A percentile compares a stretch with the other conserved stretches of the same genome.
phyloP scores from a whole-genome alignment of 164 flowering plant species.

The Cinnamomum micranthum region DNA sequence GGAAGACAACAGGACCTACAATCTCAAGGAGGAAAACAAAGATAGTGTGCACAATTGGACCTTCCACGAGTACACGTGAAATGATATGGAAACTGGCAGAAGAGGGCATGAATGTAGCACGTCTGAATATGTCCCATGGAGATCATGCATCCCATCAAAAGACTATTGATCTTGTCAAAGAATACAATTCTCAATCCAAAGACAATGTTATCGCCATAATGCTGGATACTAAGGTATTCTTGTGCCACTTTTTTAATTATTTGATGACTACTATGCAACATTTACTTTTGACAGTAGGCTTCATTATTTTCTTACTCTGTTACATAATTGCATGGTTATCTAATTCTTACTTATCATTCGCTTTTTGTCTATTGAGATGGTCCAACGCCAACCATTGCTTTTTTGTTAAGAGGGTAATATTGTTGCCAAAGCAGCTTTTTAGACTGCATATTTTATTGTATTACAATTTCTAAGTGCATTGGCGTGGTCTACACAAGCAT shows the following conservation, averaged over 20 bases:
- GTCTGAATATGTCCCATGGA: slow-evolving; percentile 98
- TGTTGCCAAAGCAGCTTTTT: too few relatives aligned
- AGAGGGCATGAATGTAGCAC: slow-evolving; percentile 95
- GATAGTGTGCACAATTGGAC: slow-evolving; percentile 96
- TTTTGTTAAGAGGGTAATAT: too few relatives aligned
- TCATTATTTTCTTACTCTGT: background rate
- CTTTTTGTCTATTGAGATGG: too few relatives aligned
- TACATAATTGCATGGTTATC: background rate
- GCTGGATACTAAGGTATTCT: slow-evolving; percentile 92
- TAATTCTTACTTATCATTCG: too few relatives aligned
- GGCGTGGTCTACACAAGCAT: too few relatives aligned
- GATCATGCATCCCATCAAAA: slow-evolving; percentile 97
- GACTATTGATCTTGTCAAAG: slow-evolving; percentile 85
- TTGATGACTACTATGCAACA: background rate
- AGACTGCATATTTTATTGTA: too few relatives aligned
- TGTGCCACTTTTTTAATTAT: background rate
- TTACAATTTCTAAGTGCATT: too few relatives aligned
- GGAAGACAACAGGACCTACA: slow-evolving; percentile 4
- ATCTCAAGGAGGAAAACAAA: slow-evolving; percentile 65
- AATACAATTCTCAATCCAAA: slow-evolving; percentile 83
- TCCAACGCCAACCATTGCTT: too few relatives aligned
- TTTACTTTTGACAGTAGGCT: background rate
- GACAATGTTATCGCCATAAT: slow-evolving; percentile 87
- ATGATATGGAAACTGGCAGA: slow-evolving; percentile 99
- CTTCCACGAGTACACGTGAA: slow-evolving; percentile 83